Conservation (phyloP, 2,329 filamentous ascomycete species). For the Pseudocercospora fijiensis region DNA sequence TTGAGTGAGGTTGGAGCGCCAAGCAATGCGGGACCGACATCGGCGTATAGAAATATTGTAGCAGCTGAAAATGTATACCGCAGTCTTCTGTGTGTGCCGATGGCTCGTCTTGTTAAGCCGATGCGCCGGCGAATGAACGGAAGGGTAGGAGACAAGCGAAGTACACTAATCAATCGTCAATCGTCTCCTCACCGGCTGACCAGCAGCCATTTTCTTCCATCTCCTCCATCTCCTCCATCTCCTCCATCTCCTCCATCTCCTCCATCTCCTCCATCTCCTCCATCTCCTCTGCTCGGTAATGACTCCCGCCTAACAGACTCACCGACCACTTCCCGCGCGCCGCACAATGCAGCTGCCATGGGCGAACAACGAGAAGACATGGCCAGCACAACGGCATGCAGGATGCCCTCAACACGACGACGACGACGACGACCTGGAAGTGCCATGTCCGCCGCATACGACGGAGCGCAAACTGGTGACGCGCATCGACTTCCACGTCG, state of each 20-base stretch:
- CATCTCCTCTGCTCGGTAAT: too few relatives aligned
- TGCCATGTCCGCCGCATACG: constrained; percentile 49
- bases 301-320: background rate
- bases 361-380: constrained; percentile 7
- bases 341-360: constrained; percentile 16
- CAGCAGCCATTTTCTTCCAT: background rate
- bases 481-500: constrained; percentile 50
- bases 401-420: constrained; percentile 26
- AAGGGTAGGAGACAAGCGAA: constrained; percentile 3
- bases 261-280: background rate
- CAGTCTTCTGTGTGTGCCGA: background rate
- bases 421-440: constrained; percentile 38
- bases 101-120: background rate
- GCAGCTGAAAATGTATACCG: background rate
- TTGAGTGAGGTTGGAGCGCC: too few relatives aligned
- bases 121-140: background rate
- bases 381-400: background rate
- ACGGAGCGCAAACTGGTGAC: constrained; percentile 48
- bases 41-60: too few relatives aligned
- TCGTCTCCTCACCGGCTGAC: constrained; percentile 5
- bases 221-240: background rate
- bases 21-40: background rate
- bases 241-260: background rate
- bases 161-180: background rate
- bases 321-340: background rate